phyloP scores from a whole-genome alignment of 2,329 filamentous ascomycete species.

The Talaromyces pinophilus region DNA sequence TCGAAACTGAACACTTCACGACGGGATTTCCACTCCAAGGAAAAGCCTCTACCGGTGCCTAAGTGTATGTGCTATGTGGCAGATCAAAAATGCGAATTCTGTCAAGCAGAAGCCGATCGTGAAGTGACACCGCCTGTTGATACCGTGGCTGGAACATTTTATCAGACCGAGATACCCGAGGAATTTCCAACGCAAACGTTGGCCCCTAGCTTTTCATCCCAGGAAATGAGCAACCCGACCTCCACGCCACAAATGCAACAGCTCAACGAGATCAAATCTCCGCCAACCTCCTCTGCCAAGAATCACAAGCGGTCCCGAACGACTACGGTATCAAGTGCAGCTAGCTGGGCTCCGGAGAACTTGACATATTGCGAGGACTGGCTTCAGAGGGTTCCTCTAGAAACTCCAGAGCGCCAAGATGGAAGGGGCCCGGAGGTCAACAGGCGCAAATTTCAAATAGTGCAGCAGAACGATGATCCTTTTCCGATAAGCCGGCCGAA shows the following conservation, averaged over 20 bases:
- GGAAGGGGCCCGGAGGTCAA: conserved; percentile 33
- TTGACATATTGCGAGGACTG: conserved; percentile 42
- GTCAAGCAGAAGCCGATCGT: not conserved
- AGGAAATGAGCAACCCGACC: conserved; percentile 13
- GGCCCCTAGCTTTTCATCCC: conserved; percentile 13
- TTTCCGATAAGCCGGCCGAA: conserved; percentile 26
- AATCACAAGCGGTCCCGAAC: conserved; percentile 34
- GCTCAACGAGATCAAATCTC: conserved; percentile 24
- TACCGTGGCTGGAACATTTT: not conserved
- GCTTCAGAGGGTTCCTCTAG: conserved; percentile 41
- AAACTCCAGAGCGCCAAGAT: conserved; percentile 30
- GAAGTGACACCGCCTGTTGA: not conserved
- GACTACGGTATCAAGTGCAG: conserved; percentile 39
- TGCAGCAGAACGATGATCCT: conserved; percentile 36
- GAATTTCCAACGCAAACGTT: conserved; percentile 2
- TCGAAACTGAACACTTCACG: conserved; percentile 32
- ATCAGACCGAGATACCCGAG: not conserved
- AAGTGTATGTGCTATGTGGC: conserved; percentile 11
- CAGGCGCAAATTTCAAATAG: conserved; percentile 41
- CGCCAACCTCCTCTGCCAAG: conserved; percentile 27
- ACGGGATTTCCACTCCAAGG: conserved; percentile 20
- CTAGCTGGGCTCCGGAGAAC: conserved; percentile 41
- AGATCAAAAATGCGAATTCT: conserved; percentile 13
- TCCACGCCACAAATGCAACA: conserved; percentile 21
- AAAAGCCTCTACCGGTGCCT: not conserved